Percentiles rank a stretch among this genome's conserved stretches.
phyloP scores from a whole-genome alignment of 106 monocot genomes.

The Allium cepa region DNA sequence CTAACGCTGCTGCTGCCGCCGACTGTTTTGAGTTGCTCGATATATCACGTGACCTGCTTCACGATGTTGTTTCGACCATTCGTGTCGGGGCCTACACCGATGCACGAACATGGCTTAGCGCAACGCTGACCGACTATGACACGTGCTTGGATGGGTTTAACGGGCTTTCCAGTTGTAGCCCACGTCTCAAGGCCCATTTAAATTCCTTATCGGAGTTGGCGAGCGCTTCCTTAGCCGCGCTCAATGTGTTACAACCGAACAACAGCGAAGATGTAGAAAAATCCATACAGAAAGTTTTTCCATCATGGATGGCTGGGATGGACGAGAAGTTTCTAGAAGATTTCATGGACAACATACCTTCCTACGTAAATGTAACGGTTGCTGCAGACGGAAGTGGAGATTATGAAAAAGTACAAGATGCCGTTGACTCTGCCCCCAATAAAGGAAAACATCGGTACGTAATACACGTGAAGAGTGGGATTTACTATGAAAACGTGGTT shows the following conservation, averaged over 20 bases:
- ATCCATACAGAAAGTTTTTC: background rate
- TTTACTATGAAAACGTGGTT: slow-evolving; percentile 9
- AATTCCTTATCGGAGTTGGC: background rate
- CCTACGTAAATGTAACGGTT: background rate
- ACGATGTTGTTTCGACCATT: background rate
- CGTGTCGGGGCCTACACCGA: background rate
- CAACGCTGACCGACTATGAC: background rate
- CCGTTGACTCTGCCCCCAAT: slow-evolving; percentile 3
- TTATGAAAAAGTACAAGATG: background rate
- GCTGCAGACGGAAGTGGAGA: slow-evolving; percentile 12
- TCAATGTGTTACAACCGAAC: background rate
- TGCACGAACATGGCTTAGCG: slow-evolving; percentile 5
- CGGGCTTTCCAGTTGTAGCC: too few relatives aligned
- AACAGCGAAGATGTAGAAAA: background rate
- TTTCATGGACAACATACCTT: too few relatives aligned
- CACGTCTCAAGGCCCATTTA: background rate
- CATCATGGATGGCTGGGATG: slow-evolving; percentile 1
- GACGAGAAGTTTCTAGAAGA: slow-evolving; percentile 12
- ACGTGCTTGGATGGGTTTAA: slow-evolving; percentile 1
- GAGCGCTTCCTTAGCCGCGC: background rate
- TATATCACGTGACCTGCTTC: slow-evolving; percentile 1
- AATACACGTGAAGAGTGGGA: slow-evolving; percentile 14
- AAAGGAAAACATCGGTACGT: background rate
- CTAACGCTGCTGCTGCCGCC: background rate
- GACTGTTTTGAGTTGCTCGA: slow-evolving; percentile 2